Evolutionary conservation across 2,329 filamentous ascomycete genomes (phyloP), one percentile per base, ranked within the genome.

Genomic region (Cytospora mali): DNA sequence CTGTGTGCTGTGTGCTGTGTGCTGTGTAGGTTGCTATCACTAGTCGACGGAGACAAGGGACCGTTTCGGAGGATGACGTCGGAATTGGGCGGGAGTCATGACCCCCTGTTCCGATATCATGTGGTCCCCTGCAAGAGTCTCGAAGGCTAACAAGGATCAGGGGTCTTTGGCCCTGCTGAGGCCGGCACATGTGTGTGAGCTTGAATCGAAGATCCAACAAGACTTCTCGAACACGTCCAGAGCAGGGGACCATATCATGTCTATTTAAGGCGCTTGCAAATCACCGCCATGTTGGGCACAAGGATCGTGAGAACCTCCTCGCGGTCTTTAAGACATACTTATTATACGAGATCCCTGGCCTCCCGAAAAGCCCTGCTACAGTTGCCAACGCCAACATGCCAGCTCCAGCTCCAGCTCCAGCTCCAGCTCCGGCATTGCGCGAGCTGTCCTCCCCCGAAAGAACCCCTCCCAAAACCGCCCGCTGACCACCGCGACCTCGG

Each of bases 401-500:
- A 28, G 14, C 56, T 9, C 18, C 35, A n/a, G n/a, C n/a, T n/a
- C n/a, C n/a, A 53, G 48, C 53, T 29, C 9, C 31, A 39, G 16
- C 21, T 35, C 16, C 58, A 63, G 52, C 55, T 39, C 21, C 51
- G 62, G 72, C 76, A 62, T 50, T 75, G 71, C 68, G 71, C 74
- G 14, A 62, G 42, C 63, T 62, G 61, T 35, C 71, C 72, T 7
- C 69, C 74, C 51, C 66, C 72, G 29, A 68, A 70, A 39, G 55
- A 67, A 27, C 49, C 66, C 21, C 68, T 70, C 27, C 69, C 71
- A 53, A 72, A 68, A 56, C 68, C 66, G 23, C 69, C 69, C 42
- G 74, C 64, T 62, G 86, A 89, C 68, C 87, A 89, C 71, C 81
- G 86, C 67, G 79, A 83, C 68, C 79, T 89, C 62, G 86, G 81